Conservation (phyloP, 202 grass and related monocot species). For the Panicum virgatum region DNA sequence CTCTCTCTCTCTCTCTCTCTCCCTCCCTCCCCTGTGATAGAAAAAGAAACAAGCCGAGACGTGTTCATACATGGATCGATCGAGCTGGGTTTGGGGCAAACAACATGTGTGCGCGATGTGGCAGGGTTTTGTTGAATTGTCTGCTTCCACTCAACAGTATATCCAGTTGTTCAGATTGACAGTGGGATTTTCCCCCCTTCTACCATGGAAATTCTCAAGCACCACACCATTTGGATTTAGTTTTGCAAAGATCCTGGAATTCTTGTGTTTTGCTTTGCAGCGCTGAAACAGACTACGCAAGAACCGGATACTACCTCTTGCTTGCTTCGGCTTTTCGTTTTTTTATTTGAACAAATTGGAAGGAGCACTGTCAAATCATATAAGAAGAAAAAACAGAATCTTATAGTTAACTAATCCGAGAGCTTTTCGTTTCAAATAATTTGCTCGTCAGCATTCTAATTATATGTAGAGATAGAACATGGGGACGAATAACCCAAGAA, state of each 20-base stretch:
- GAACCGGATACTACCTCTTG: not conserved
- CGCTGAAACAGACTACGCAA: not conserved
- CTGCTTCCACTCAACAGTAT: not conserved
- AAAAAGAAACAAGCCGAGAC: not conserved
- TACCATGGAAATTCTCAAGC: not conserved
- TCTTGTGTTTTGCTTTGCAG: not conserved
- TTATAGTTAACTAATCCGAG: too few species aligned
- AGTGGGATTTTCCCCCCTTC: too few species aligned
- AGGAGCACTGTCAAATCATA: too few species aligned
- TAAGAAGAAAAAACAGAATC: too few species aligned
- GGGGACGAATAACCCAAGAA: too few species aligned
- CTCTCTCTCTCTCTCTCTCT: not conserved
- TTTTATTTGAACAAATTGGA: too few species aligned
- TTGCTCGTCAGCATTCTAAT: too few species aligned
- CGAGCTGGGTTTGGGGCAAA: constrained; percentile 5
- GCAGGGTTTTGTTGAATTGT: not conserved
- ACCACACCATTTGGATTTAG: not conserved
- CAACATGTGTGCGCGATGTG: constrained; percentile 17
- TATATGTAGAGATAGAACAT: too few species aligned
- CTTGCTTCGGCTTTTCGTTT: too few species aligned
- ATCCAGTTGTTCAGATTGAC: constrained; percentile 14
- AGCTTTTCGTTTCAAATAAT: too few species aligned
- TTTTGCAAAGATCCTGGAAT: not conserved
- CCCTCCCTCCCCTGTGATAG: not conserved
- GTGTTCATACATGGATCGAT: constrained; percentile 13